These are phyloP conservation scores for Suhomyces chickasaworum DNA, from an alignment of 1,139 yeast genomes.

Conservation along the genomic window DNA sequence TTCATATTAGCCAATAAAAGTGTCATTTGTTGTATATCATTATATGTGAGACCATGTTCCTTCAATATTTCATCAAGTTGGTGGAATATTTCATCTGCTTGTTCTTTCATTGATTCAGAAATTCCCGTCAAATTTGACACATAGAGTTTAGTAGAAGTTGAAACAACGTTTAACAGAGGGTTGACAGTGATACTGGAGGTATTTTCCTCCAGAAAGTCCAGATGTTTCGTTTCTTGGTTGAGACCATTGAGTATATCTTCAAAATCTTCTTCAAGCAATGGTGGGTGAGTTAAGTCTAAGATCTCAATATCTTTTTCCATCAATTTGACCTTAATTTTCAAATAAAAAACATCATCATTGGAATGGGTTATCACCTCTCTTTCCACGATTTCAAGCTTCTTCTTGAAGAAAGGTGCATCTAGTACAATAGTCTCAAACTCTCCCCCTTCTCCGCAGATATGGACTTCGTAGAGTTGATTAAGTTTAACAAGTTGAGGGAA, in stretches of 20 bases:
- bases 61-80: slow-evolving; percentile 39
- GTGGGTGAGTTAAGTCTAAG: slow-evolving; percentile 37
- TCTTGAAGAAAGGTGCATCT: slow-evolving; percentile 81
- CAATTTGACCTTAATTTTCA: slow-evolving; percentile 48
- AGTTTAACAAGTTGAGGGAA: slow-evolving; percentile 60
- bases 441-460: slow-evolving; percentile 98
- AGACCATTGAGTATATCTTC: slow-evolving; percentile 29
- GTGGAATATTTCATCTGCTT: slow-evolving; percentile 49
- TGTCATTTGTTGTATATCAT: slow-evolving; percentile 57
- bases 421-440: slow-evolving; percentile 92
- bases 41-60: slow-evolving; percentile 30
- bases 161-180: background rate
- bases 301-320: slow-evolving; percentile 36
- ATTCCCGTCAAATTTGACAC: slow-evolving; percentile 53
- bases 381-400: slow-evolving; percentile 50
- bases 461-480: slow-evolving; percentile 73
- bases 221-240: background rate
- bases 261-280: slow-evolving; percentile 53
- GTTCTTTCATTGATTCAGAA: slow-evolving; percentile 36
- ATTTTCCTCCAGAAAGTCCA: background rate
- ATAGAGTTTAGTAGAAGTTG: slow-evolving; percentile 35
- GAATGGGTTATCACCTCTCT: slow-evolving; percentile 48
- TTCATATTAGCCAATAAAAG: slow-evolving; percentile 66
- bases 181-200: background rate
- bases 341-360: slow-evolving; percentile 66